Base-by-base conservation (phyloP, 768 basidiomycete species). In the Psilocybe cubensis region DNA sequence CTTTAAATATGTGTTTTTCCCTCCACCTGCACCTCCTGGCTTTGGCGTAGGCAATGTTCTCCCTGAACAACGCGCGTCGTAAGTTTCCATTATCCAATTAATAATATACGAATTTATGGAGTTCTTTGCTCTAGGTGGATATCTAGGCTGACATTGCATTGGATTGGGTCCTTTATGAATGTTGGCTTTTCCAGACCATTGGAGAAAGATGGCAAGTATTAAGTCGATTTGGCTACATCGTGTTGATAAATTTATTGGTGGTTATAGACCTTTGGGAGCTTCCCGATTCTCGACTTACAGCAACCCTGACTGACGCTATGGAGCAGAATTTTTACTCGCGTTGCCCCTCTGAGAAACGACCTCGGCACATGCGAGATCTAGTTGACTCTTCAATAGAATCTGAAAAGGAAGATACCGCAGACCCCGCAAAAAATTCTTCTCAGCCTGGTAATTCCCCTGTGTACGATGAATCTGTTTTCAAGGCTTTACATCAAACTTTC, bases 141-240 rank as follows among this genome's bases (percentile, higher is more conserved):
- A 20, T 84, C 83, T 7, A 73, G 72, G 29, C 66, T 85, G 1
- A 58, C 81, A 28, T 80, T 83, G 28, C 71, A 76, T n/a, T 86
- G 85, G 85, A 64, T 87, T 7, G 72, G 70, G 24, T 76, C 84
- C 1, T 78, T 88, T 58, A 72, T 87, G 4, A 70, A 73, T 27
- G 84, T 86, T 12, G 85, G 85, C 1, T 87, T 80, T 63, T 79
- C 83, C 10, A 73, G 85, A 48, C 85, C 85, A 0, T 61, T 86
- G 9, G 73, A 83, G 70, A 76, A 79, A 64, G 84, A 86, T 43
- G 86, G 86, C 83, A 33, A 14, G 72, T 27, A 8, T 21, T 3
- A 6, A 23, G 51, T 9, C 4, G 33, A n/a, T n/a, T n/a, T n/a
- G 41, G 1, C 9, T 14, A 18, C 9, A 17, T 20, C 7, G 23